Evolutionary conservation across 176 grass and related monocot species (phyloP).

Genomic region (Oryza coarctata): DNA sequence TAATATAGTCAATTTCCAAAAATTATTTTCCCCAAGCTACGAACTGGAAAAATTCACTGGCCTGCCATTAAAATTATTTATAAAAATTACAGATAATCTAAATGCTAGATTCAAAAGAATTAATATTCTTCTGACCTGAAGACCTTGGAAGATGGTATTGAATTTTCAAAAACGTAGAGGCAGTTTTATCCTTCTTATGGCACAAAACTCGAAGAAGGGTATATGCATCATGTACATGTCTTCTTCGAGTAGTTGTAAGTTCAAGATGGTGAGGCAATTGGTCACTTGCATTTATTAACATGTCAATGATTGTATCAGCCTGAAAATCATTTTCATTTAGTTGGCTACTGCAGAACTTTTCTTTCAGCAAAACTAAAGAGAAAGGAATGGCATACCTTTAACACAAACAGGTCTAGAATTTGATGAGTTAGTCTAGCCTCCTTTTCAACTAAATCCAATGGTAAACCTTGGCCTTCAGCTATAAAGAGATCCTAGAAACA

Average conservation of each 20-base stretch:
- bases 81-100: background rate
- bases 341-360: background rate
- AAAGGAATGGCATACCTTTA: constrained; percentile 60
- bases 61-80: background rate
- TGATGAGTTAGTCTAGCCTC: constrained; percentile 67
- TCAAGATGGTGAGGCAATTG: constrained; percentile 54
- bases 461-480: constrained; percentile 91
- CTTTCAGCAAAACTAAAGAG: constrained; percentile 23
- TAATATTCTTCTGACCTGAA: constrained; percentile 58
- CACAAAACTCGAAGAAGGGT: constrained; percentile 90
- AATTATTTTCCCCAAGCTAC: background rate
- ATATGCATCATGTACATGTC: constrained; percentile 64
- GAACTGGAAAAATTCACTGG: background rate
- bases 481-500: constrained; percentile 83
- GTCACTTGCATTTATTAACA: constrained; percentile 80
- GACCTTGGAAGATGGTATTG: constrained; percentile 90
- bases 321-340: constrained; percentile 43
- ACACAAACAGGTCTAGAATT: constrained; percentile 72
- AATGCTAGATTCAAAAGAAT: background rate
- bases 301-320: constrained; percentile 69
- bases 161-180: constrained; percentile 80
- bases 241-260: constrained; percentile 35
- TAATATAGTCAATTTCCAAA: background rate
- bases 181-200: constrained; percentile 84
- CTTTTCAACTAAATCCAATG: constrained; percentile 64